These are phyloP conservation scores for Mycosarcoma maydis DNA, from an alignment of 1,284 basidiomycete species.

Conservation along the genomic window DNA sequence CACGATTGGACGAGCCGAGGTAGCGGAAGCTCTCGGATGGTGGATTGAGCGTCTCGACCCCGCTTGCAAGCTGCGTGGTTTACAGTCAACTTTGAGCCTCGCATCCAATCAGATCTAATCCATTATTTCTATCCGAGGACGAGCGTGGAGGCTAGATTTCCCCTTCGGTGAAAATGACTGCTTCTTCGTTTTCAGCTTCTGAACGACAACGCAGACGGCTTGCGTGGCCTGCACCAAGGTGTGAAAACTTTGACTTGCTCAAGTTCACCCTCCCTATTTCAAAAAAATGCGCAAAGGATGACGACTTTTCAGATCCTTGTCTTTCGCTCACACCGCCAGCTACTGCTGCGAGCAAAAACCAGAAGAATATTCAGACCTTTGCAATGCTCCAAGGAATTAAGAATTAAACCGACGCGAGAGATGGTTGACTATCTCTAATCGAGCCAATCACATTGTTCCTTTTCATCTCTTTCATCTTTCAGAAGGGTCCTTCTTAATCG, in stretches of 20 bases:
- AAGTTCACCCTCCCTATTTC: too few relatives aligned
- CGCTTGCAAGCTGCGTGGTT: background rate
- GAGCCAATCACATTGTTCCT: constrained; percentile 35
- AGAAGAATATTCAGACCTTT: too few relatives aligned
- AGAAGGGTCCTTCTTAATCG: too few relatives aligned
- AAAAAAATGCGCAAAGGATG: background rate
- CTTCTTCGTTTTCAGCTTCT: background rate
- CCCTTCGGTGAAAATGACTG: background rate
- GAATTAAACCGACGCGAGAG: constrained; percentile 12
- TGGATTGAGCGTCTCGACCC: constrained; percentile 2
- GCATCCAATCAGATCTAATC: constrained; percentile 42
- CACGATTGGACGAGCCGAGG: constrained; percentile 19
- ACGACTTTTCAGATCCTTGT: constrained; percentile 26
- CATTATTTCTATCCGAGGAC: constrained; percentile 39
- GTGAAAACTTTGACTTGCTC: too few relatives aligned
- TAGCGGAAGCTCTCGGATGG: too few relatives aligned
- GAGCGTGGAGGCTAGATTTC: background rate
- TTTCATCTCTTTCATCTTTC: constrained; percentile 16
- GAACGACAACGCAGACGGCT: background rate
- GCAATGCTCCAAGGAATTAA: too few relatives aligned
- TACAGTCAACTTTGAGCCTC: background rate
- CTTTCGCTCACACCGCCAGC: background rate
- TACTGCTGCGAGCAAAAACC: background rate
- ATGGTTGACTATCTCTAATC: constrained; percentile 25
- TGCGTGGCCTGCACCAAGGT: too few relatives aligned